Evolutionary conservation across 2,329 filamentous ascomycete genomes (phyloP), one percentile per base, ranked within the genome.

Genomic region (Pseudopithomyces maydicus): DNA sequence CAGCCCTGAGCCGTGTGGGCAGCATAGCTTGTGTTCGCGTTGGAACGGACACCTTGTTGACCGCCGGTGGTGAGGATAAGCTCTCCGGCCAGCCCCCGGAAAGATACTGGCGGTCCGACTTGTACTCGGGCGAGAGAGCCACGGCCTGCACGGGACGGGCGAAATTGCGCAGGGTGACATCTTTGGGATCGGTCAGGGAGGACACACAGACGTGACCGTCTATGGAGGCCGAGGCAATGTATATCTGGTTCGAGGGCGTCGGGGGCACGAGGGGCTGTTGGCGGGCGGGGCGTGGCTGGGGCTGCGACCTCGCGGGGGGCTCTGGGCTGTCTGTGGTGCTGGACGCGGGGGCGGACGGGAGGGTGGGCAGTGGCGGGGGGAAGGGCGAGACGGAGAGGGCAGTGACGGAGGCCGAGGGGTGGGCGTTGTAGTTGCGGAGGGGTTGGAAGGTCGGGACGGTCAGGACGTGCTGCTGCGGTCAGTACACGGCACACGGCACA

Each of bases 191-290:
- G 19, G 95, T 79, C 19, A 99, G 79, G 1, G 92, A 96, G 56
- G 92, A 89, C 0, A 99, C 86, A 68, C 95, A 98, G 14, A 99
- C 91, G 71, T 97, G 94, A 17, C 95, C 96, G 74, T 99, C 95
- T 71, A 96, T 91, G 0, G 95, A 98, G 0, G 95, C 92, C 1
- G 94, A 96, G 1, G 90, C 94, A 64, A 99, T 90, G 74, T 95
- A 91, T 39, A 99, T 96, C 52, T 93, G 89, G 68, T 97, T 98
- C 1, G 91, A 93, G 0, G 92, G 90, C 0, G 84, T 91, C 57
- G 88, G 87, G 0, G 90, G 87, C 2, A 97, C 80, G 1, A 43
- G 36, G 10, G 82, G 79, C 0, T 80, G 79, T 0, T 80, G 83
- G 55, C 84, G 81, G 12, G 85, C 65, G 14, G 80, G 66, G 22